phyloP scores from a whole-genome alignment of 116 monocot species.

The Phalaenopsis hybrid region DNA sequence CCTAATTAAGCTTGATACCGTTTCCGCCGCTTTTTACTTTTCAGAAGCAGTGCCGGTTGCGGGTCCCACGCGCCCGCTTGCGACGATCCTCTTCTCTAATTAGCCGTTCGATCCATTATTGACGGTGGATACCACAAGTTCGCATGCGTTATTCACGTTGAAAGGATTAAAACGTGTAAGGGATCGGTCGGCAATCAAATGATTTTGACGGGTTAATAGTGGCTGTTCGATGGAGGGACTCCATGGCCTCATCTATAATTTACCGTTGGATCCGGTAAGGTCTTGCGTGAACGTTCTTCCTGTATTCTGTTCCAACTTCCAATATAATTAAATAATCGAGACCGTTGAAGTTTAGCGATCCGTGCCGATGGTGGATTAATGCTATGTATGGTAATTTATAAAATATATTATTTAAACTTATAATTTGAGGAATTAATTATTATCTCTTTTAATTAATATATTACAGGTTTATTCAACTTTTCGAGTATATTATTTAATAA shows the following conservation, averaged over 20 bases:
- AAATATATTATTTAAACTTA: no score
- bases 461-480: no score
- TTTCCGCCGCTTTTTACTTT: background rate
- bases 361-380: background rate
- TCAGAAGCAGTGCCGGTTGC: background rate
- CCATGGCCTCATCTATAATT: background rate
- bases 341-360: background rate
- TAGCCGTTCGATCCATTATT: background rate
- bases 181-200: no score
- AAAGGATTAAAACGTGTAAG: no score
- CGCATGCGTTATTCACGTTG: background rate
- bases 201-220: background rate
- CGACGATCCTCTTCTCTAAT: background rate
- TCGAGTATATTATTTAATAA: no score
- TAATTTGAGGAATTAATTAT: no score
- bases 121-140: background rate
- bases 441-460: no score
- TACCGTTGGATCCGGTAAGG: background rate
- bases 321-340: background rate
- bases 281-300: no score
- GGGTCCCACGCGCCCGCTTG: background rate
- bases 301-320: background rate
- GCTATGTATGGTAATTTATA: no score
- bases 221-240: background rate
- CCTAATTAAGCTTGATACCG: background rate